These are phyloP conservation scores for Rhodamnia rubescens DNA, from an alignment of 345 rosid species.

Conservation along the genomic window DNA sequence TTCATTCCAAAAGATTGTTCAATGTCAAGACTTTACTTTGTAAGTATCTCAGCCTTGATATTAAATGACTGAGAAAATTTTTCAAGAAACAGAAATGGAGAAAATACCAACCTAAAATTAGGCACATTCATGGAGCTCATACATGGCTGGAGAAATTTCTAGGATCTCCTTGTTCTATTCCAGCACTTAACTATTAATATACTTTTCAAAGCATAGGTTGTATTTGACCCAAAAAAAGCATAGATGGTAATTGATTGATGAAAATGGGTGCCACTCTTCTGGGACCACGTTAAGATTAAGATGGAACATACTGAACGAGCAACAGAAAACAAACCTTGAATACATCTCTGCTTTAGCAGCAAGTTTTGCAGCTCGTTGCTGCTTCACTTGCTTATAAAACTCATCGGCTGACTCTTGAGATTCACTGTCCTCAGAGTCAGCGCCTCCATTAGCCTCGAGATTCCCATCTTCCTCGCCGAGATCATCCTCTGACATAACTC, in stretches of 20 bases:
- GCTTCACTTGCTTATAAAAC: slow-evolving; percentile 47
- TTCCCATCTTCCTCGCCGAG: slow-evolving; percentile 17
- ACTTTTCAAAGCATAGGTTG: neutral
- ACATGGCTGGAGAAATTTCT: neutral
- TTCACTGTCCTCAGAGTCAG: slow-evolving; percentile 19
- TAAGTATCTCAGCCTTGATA: neutral
- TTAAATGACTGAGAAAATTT: neutral
- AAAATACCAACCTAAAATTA: neutral
- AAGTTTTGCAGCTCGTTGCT: slow-evolving; percentile 42
- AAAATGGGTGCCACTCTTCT: neutral
- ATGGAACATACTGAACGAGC: neutral
- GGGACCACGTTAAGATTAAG: neutral
- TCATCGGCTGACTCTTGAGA: slow-evolving; percentile 48
- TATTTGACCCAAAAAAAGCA: too few species aligned
- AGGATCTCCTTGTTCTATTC: neutral
- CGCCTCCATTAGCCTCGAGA: slow-evolving; percentile 14
- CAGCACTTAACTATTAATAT: neutral
- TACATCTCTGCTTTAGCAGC: slow-evolving; percentile 61
- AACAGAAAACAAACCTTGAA: slow-evolving; percentile 30
- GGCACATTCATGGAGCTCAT: neutral
- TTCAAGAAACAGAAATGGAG: neutral
- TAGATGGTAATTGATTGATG: neutral
- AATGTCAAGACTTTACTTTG: neutral
- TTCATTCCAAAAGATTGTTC: neutral
- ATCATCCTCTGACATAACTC: slow-evolving; percentile 54